phyloP scores from a whole-genome alignment of 768 basidiomycete genomes.

The Mrakia frigida region DNA sequence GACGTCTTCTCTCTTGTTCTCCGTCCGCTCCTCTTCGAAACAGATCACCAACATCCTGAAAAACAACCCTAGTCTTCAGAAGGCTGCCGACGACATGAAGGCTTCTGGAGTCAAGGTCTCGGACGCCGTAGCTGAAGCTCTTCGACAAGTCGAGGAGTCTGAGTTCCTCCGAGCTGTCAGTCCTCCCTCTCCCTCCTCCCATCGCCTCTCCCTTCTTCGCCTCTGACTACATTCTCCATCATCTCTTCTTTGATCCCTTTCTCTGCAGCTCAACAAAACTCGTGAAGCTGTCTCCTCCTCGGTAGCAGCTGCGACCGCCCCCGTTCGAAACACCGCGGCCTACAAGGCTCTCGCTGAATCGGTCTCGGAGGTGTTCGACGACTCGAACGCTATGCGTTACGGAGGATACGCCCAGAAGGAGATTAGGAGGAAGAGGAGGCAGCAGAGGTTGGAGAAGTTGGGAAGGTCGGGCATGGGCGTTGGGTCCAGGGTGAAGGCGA shows the following conservation, averaged over 20 bases:
- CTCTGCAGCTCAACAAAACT: slow-evolving; percentile 49
- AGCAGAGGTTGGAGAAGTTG: slow-evolving; percentile 74
- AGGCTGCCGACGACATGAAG: slow-evolving; percentile 86
- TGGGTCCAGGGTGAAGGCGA: slow-evolving; percentile 55
- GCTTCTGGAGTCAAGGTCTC: slow-evolving; percentile 84
- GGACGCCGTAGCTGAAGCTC: slow-evolving; percentile 87
- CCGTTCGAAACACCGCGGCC: slow-evolving; percentile 91
- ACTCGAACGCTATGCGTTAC: slow-evolving; percentile 85
- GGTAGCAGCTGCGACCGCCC: slow-evolving; percentile 84
- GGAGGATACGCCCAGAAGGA: slow-evolving; percentile 96
- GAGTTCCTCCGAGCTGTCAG: slow-evolving; percentile 79
- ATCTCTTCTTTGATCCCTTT: not conserved
- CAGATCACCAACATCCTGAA: slow-evolving; percentile 90
- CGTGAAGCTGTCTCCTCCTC: slow-evolving; percentile 78
- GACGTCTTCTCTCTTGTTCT: slow-evolving; percentile 9
- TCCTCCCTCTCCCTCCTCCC: slow-evolving; percentile 28
- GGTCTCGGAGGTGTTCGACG: slow-evolving; percentile 85
- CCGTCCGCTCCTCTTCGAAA: not conserved
- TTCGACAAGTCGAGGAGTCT: slow-evolving; percentile 91
- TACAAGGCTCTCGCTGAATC: slow-evolving; percentile 89
- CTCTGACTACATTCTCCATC: too few species aligned
- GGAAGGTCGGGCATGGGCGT: slow-evolving; percentile 62
- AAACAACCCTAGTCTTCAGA: slow-evolving; percentile 85
- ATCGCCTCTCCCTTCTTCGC: not conserved
- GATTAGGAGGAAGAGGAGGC: slow-evolving; percentile 70